Conservation (phyloP, 2,329 filamentous ascomycete species). For the Colletotrichum gloeosporioides region DNA sequence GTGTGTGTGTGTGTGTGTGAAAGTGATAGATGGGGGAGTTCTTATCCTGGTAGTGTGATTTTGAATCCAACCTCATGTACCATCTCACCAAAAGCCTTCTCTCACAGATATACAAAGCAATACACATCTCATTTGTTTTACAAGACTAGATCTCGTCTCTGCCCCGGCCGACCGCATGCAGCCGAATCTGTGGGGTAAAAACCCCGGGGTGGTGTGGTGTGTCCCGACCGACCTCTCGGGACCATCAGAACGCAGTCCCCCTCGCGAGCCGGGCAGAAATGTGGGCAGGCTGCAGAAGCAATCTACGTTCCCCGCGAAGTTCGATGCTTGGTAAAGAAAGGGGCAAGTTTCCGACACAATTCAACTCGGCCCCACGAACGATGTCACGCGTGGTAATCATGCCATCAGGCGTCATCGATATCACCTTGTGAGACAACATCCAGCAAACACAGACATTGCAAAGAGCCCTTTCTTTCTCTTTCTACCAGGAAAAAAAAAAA, state of each 20-base stretch:
- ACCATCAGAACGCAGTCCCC: neutral
- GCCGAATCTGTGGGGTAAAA: neutral
- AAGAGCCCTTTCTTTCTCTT: neutral
- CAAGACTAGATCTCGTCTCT: neutral
- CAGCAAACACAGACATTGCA: neutral
- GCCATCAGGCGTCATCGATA: neutral
- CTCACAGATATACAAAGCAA: neutral
- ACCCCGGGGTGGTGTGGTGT: neutral
- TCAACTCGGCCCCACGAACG: neutral
- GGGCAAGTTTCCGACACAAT: neutral
- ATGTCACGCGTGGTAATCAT: neutral
- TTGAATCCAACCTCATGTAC: slow-evolving; percentile 20
- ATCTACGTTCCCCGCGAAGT: neutral
- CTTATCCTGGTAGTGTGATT: slow-evolving; percentile 17
- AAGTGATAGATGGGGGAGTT: slow-evolving; percentile 20
- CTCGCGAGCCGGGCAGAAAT: neutral
- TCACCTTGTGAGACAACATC: neutral
- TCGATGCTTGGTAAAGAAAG: neutral
- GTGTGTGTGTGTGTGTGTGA: neutral
- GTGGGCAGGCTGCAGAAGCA: neutral
- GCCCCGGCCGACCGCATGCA: neutral
- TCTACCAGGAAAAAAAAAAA: neutral
- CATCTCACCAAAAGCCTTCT: neutral
- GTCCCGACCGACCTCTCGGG: neutral
- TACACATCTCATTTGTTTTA: neutral